Evolutionary conservation across 2,329 filamentous ascomycete species (phyloP), one percentile per base, ranked within the genome.

Genomic region (Blastomyces emzantsi): DNA sequence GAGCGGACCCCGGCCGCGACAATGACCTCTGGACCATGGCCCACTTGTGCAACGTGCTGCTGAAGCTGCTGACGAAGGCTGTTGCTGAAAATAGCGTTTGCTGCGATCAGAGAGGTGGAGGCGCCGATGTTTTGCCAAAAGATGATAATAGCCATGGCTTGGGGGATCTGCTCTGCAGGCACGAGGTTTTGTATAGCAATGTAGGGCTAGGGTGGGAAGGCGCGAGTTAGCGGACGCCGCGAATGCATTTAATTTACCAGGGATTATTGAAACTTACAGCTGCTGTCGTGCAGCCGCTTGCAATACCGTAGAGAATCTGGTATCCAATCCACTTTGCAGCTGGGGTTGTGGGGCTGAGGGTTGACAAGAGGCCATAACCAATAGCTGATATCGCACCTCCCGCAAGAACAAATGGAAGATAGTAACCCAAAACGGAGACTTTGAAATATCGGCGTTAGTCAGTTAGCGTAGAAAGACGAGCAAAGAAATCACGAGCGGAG

Each of bases 71-170:
- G 33, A 17, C 66, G 64, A 17, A 73, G 70, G 39, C 63, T 69
- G 62, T 69, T 72, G 61, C 61, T 69, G 61, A 71, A 72, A 36
- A 71, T 71, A 54, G 69, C 66, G 30, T 72, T 71, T 30, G 70
- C 71, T 9, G 73, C 65, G 4, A 73, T 68, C 17, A 74, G 66
- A 49, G 67, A 72, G 7, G 72, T 67, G 0, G 76, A 69, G 2
- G 63, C 70, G 19, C 72, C 69, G 3, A 78, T 68, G 60, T 74
- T 75, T 62, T 77, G 75, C 55, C 64, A 65, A 58, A 72, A 73
- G 22, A 73, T 70, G 22, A 73, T 56, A 56, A 73, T 68, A 6
- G 70, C 67, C 69, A 72, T 73, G 51, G 67, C 72, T 2, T 65
- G 62, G 25, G 72, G 57, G 59, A 73, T 71, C 57, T 72, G 68